Evolutionary conservation across 139 green algal species (phyloP).

Genomic region (Coelastrella sp.): DNA sequence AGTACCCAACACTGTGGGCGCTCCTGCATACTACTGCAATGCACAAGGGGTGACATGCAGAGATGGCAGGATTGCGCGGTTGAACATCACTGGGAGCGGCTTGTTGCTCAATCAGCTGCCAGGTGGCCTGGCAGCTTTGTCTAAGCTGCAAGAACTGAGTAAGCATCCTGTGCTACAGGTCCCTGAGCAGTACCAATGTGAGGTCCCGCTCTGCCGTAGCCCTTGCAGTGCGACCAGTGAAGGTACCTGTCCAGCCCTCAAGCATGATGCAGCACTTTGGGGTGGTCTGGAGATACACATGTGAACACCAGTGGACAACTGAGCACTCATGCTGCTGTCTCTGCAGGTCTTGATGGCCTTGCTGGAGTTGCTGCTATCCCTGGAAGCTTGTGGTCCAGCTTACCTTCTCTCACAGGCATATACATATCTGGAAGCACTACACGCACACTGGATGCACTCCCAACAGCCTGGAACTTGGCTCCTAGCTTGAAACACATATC

Average conservation of each 20-base stretch:
- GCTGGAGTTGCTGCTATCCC: too few species aligned
- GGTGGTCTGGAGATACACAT: too few species aligned
- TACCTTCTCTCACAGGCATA: not conserved
- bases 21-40: conserved; percentile 36
- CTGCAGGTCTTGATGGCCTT: not conserved
- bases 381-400: not conserved
- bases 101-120: conserved; percentile 15
- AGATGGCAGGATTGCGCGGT: not conserved
- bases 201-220: too few species aligned
- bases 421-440: not conserved
- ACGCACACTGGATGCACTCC: not conserved
- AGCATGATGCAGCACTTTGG: too few species aligned
- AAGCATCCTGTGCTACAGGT: not conserved
- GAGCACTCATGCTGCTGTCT: not conserved
- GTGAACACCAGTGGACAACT: not conserved
- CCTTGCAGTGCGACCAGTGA: too few species aligned
- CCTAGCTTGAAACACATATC: not conserved
- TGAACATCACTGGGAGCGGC: not conserved
- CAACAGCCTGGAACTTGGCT: not conserved
- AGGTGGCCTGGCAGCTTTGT: not conserved
- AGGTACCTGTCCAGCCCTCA: too few species aligned
- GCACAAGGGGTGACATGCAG: not conserved
- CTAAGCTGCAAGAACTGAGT: not conserved
- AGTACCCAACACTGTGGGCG: not conserved
- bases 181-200: too few species aligned